Evolutionary conservation across 2,329 filamentous ascomycete species (phyloP), one percentile per base, ranked within the genome.

Genomic region (Aspergillus arachidicola): DNA sequence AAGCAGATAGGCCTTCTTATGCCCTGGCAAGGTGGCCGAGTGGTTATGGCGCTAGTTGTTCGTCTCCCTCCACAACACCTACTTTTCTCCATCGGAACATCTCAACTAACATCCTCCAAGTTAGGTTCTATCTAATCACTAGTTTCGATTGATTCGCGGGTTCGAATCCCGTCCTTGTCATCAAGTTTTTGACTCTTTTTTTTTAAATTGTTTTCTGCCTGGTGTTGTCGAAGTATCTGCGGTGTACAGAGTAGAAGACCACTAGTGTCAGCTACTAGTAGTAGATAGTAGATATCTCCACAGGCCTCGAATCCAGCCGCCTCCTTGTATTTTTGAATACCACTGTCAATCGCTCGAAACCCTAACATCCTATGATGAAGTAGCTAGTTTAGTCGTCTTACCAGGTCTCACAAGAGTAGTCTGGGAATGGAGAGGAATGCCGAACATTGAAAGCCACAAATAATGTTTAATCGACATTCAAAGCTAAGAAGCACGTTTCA

Each of bases 91-190:
- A 48, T 48, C 11, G 4, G 26, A 28, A 28, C 26, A 28, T 28
- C 26, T 7, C 26, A 28, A 28, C 26, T 48, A 48, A 28, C 23
- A 48, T 16, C 45, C 45, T 14, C 10, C 21, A 26, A 28, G 45
- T 50, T 50, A 50, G 46, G 26, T 50, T 7, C 14, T 50, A 19
- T 16, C 46, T 9, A 28, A 50, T 28, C 46, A 50, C 46, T 30
- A 50, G 46, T 50, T 48, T 48, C 45, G 38, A 26, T 48, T 48
- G 45, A 48, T 50, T 50, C 46, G 46, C 46, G 46, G 46, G 46
- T 50, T 48, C 45, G 46, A 50, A 50, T 50, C 26, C 46, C 46
- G 46, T 30, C 26, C 46, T 50, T 50, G 26, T 50, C 46, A 45
- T 45, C 9, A 45, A 48, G 4, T 30, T 50, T 50, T 50, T 50